Conservation (phyloP, 441 rosid genomes). For the Francoa sonchifolia region DNA sequence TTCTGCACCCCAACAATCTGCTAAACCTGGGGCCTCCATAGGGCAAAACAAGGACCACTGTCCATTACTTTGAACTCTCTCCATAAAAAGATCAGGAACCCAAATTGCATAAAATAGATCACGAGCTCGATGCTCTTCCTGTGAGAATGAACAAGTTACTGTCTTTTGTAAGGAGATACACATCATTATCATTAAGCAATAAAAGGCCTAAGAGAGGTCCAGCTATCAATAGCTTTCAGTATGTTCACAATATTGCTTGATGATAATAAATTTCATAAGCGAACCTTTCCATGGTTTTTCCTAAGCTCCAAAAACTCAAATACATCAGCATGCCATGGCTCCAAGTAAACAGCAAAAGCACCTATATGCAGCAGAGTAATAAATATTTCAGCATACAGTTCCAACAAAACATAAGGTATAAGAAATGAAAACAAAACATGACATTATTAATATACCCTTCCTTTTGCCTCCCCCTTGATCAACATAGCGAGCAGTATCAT, state of each 20-base stretch:
- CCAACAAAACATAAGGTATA: neutral
- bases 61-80: constrained; percentile 70
- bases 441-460: constrained; percentile 38
- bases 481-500: constrained; percentile 89
- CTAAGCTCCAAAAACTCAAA: constrained; percentile 76
- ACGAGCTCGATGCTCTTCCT: constrained; percentile 83
- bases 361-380: constrained; percentile 25
- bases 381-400: neutral
- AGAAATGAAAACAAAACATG: neutral
- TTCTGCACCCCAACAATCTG: constrained; percentile 81
- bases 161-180: neutral
- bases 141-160: neutral
- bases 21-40: constrained; percentile 74
- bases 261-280: neutral
- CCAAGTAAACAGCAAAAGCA: constrained; percentile 88
- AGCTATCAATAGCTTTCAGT: too few relatives aligned
- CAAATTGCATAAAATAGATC: constrained; percentile 82
- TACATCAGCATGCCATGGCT: constrained; percentile 91
- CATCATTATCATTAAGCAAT: too few relatives aligned
- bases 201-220: too few relatives aligned
- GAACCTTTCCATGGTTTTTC: constrained; percentile 83
- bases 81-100: constrained; percentile 91
- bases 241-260: too few relatives aligned
- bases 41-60: constrained; percentile 82
- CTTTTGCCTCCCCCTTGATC: constrained; percentile 97